A percentile compares a stretch with the other conserved stretches of the same genome.
Evolutionary conservation across 306 rosid species (phyloP).

Genomic region (Spatholobus suberectus): DNA sequence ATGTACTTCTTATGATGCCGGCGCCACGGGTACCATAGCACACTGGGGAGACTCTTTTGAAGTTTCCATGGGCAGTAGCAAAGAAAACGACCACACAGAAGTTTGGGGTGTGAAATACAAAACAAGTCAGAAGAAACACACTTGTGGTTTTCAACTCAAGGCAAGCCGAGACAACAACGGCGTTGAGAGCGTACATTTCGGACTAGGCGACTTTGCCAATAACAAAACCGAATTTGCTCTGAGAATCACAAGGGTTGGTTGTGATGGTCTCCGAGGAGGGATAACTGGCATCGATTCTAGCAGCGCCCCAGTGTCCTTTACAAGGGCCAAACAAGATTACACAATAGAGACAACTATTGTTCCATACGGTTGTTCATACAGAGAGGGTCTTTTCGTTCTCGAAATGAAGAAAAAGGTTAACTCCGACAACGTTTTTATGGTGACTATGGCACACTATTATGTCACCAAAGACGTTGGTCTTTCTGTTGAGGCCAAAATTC

Average conservation of each 20-base stretch:
- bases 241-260: background rate
- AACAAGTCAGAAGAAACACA: background rate
- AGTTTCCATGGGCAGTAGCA: conserved; percentile 16
- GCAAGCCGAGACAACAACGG: conserved; percentile 3
- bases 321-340: background rate
- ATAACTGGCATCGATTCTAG: conserved; percentile 21
- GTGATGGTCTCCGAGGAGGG: conserved; percentile 25
- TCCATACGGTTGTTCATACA: background rate
- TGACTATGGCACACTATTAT: conserved; percentile 38
- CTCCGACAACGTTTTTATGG: background rate
- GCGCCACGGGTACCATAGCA: conserved; percentile 2
- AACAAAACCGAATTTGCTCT: conserved; percentile 21
- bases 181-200: conserved; percentile 25
- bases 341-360: conserved; percentile 5
- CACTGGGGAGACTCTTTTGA: conserved; percentile 31
- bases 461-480: conserved; percentile 33
- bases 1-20: conserved; percentile 1
- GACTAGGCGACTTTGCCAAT: background rate
- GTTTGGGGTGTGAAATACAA: conserved; percentile 37
- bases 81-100: conserved; percentile 30
- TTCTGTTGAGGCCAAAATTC: conserved; percentile 38
- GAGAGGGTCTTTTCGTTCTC: conserved; percentile 30
- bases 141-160: conserved; percentile 31
- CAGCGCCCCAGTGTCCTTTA: background rate
- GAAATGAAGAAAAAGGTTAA: conserved; percentile 33